Evolutionary conservation across 352 stramenopile genomes (phyloP).

Genomic region (Phytophthora ohioensis): DNA sequence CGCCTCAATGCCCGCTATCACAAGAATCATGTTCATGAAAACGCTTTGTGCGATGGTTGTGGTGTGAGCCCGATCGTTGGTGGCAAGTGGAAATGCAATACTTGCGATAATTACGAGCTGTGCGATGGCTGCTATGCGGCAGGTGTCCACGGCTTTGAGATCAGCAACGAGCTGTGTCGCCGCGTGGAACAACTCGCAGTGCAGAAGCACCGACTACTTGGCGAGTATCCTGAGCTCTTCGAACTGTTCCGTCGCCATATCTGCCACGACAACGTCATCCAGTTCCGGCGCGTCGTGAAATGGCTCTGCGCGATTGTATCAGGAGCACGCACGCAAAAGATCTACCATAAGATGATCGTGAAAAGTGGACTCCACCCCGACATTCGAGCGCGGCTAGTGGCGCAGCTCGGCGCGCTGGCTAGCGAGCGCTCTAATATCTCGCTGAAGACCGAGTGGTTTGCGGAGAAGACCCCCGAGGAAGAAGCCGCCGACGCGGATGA

Average conservation of each 20-base stretch:
- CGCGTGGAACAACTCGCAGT: slow-evolving; percentile 67
- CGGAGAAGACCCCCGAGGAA: slow-evolving; percentile 52
- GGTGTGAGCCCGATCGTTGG: slow-evolving; percentile 82
- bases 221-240: slow-evolving; percentile 73
- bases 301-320: slow-evolving; percentile 77
- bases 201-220: slow-evolving; percentile 58
- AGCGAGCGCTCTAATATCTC: slow-evolving; percentile 68
- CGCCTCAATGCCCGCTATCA: slow-evolving; percentile 57
- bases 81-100: slow-evolving; percentile 79
- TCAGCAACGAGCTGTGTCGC: slow-evolving; percentile 75
- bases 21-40: slow-evolving; percentile 78
- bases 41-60: slow-evolving; percentile 84
- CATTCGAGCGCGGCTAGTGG: slow-evolving; percentile 71
- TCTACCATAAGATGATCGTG: slow-evolving; percentile 76
- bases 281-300: slow-evolving; percentile 74
- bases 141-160: slow-evolving; percentile 76
- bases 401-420: slow-evolving; percentile 65
- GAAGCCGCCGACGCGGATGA: slow-evolving; percentile 38
- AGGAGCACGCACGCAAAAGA: slow-evolving; percentile 52
- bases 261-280: slow-evolving; percentile 72
- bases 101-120: slow-evolving; percentile 73
- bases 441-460: slow-evolving; percentile 79
- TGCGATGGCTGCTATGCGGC: slow-evolving; percentile 75
- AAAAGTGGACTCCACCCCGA: slow-evolving; percentile 79
- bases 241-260: slow-evolving; percentile 76